Percentiles rank a stretch among this genome's conserved stretches.
These are phyloP conservation scores for Ophiosphaerella korrae DNA, from an alignment of 2,329 filamentous ascomycete species.

Conservation along the genomic window DNA sequence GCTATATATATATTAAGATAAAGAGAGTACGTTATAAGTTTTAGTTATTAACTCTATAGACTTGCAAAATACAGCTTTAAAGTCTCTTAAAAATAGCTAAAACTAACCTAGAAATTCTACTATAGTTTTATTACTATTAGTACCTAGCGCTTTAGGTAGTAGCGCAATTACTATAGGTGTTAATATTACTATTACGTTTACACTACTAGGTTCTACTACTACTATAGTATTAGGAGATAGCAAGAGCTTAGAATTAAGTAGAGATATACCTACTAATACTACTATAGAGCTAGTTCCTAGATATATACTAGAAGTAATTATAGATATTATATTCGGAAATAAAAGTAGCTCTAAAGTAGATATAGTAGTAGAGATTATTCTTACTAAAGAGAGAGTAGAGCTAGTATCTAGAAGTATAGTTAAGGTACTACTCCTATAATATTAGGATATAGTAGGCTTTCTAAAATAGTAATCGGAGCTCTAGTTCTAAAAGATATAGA, in stretches of 20 bases:
- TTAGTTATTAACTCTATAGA: no score
- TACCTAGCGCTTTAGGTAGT: not conserved
- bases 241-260: not conserved
- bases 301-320: no score
- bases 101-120: conserved; percentile 3
- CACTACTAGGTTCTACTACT: not conserved
- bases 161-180: not conserved
- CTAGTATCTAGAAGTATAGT: no score
- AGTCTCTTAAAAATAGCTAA: no score
- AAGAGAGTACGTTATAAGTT: not conserved
- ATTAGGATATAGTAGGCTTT: conserved; percentile 5
- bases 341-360: not conserved
- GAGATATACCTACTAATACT: no score
- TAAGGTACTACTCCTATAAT: no score
- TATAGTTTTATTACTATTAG: not conserved
- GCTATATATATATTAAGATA: not conserved
- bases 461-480: not conserved
- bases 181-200: not conserved
- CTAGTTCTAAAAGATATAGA: not conserved
- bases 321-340: not conserved
- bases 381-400: no score
- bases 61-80: no score
- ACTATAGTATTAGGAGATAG: not conserved
- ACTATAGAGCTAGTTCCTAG: no score
- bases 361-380: no score